A percentile compares a stretch with the other conserved stretches of the same genome.
phyloP scores from a whole-genome alignment of 805 yeast species.

The Candida tallmaniae region DNA sequence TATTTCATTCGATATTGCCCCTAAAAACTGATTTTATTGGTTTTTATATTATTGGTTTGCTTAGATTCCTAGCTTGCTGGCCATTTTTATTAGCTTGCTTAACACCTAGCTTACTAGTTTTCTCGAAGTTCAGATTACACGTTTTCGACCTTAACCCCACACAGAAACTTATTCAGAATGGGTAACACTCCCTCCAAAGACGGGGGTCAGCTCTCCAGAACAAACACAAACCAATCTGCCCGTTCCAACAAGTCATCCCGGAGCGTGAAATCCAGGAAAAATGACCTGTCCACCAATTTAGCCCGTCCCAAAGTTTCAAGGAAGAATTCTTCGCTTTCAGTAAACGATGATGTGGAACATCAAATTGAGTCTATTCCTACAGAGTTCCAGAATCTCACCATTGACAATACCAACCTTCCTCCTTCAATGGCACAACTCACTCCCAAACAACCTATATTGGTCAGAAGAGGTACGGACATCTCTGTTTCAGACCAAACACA shows the following conservation, averaged over 20 bases:
- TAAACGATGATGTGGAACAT: neutral
- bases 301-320: conserved; percentile 27
- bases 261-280: conserved; percentile 6
- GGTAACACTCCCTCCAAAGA: conserved; percentile 51
- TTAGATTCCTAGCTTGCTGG: too few species aligned
- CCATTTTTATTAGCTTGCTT: too few species aligned
- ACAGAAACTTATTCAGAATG: too few species aligned
- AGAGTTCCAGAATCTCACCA: conserved; percentile 7
- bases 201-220: conserved; percentile 46
- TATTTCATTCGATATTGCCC: too few species aligned
- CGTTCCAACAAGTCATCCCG: conserved; percentile 19
- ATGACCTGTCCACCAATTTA: conserved; percentile 12
- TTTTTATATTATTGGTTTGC: too few species aligned
- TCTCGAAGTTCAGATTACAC: too few species aligned
- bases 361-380: conserved; percentile 12
- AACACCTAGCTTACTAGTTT: too few species aligned
- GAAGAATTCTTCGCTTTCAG: conserved; percentile 15
- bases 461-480: conserved; percentile 39
- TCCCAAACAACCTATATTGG: conserved; percentile 71
- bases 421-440: conserved; percentile 66
- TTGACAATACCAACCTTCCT: conserved; percentile 38
- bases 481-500: neutral
- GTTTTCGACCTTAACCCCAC: too few species aligned
- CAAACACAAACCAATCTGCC: conserved; percentile 51
- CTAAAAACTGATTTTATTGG: too few species aligned